Base-by-base conservation (phyloP, 1,284 basidiomycete genomes). In the Cutaneotrichosporon dermatis region DNA sequence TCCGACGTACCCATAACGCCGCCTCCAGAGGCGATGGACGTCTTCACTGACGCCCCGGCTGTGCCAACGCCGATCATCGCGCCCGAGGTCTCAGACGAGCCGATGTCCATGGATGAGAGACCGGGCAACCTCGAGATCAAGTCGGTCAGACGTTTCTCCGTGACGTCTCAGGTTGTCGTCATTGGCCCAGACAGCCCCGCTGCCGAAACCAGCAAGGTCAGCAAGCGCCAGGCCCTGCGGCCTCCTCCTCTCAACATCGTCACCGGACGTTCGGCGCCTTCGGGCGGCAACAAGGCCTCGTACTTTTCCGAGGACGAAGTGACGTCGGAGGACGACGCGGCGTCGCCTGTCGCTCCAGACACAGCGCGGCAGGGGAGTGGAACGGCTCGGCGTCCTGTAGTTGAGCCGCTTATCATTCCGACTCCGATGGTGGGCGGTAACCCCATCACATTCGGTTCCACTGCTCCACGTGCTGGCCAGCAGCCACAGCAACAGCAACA, bases 81-180 rank as follows among this genome's bases (percentile, higher is more conserved):
- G 12, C 48, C 42, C 6, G 49, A 51, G 2, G 42, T 51, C 16
- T 48, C 50, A 7, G 54, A 51, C 36, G 58, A 59, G 58, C 58
- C 53, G 9, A 15, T 50, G n/a, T 8, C 25, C 6, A 25, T 53
- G 3, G 45, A 40, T 3, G 57, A 54, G 4, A n/a, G 50, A 4
- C 39, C 37, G 37, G 3, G 8, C 15, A 10, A 12, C 37, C 33
- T 51, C 16, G 50, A 51, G 50, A 35, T 54, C 42, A 54, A 54
- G 52, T 36, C 41, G n/a, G 52, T 54, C 25, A 13, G n/a, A 9
- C 12, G 41, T 8, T 54, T 15, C 42, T 36, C 52, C 7, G 52
- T 54, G 5, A 25, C 50, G 9, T 46, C 43, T n/a, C 43, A 55
- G 54, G 37, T 55, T 4, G 43, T 48, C 6, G 42, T 42, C n/a